Evolutionary conservation across 208 protist species (phyloP), one percentile per base, ranked within the genome.

Genomic region (Leishmania martiniquensis): DNA sequence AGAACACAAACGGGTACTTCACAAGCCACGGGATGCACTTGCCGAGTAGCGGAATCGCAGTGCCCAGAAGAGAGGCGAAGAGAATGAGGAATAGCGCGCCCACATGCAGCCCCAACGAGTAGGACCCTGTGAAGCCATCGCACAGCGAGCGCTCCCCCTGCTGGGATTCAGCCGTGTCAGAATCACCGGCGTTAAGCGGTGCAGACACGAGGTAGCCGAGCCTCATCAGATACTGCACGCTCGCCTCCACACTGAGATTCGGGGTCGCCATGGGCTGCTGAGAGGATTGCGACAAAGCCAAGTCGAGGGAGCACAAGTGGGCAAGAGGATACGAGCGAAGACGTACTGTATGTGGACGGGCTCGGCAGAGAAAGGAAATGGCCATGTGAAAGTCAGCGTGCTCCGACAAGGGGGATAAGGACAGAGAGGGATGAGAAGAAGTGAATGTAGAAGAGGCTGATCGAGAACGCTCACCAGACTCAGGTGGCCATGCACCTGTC

Each of bases 61-160:
- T 85, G 34, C 89, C 89, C 2, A 89, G 47, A 49, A 87, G 57
- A 5, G 89, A 91, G 39, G 84, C 81, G 39, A 72, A 65, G 2
- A 93, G 80, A 57, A 93, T 76, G 34, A 93, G 54, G 78, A 91
- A 89, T 32, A 89, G 80, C 20, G 78, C 72, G 29, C 60, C 78
- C 54, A 91, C 70, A 73, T 93, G 89, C 34, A 90, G 34, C 10
- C 85, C 75, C n/a, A 86, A 20, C 17, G 85, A 86, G 75, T 92
- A 92, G 20, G 32, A 22, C 7, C 88, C 88, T 13, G 51, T 17
- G 15, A 82, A 73, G 47, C 77, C 80, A 1, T 81, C 82, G 44
- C 89, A 93, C 12, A 89, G 77, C 39, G 81, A 84, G 44, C 45
- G 68, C 51, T 34, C 69, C 12, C 13, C 1, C 3, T 13, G 25